These are phyloP conservation scores for Breviolum minutum DNA, from an alignment of 73 alveolate genomes.

Conservation along the genomic window DNA sequence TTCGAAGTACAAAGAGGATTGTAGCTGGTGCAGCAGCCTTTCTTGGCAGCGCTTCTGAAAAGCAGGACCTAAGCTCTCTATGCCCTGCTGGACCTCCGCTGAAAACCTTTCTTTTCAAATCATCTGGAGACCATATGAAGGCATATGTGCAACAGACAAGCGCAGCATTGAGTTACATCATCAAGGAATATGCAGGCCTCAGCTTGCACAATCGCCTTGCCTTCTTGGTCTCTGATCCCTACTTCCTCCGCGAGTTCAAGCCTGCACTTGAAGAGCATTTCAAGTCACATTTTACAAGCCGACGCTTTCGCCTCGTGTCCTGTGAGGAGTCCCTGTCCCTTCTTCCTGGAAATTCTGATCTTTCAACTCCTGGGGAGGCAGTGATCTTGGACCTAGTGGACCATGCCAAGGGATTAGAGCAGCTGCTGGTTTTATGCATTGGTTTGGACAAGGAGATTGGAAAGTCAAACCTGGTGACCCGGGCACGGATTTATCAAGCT, in stretches of 20 bases:
- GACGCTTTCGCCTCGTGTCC: background rate
- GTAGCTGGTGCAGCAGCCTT: conserved; percentile 22
- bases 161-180: background rate
- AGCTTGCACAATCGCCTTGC: conserved; percentile 43
- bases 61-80: background rate
- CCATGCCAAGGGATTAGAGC: conserved; percentile 15
- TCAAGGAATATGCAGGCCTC: background rate
- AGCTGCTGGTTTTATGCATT: background rate
- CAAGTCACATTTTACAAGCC: background rate
- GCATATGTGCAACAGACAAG: background rate
- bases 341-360: background rate
- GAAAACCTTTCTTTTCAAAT: background rate
- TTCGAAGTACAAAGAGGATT: conserved; percentile 19
- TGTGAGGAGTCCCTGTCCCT: background rate
- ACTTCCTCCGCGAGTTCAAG: background rate
- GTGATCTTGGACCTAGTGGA: background rate
- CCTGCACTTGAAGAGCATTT: background rate
- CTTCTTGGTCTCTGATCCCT: background rate
- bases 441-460: conserved; percentile 24
- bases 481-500: conserved; percentile 29
- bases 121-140: background rate
- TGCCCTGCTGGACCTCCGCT: conserved; percentile 49
- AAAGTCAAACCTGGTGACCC: background rate
- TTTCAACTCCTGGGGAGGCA: background rate
- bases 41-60: background rate